phyloP scores from a whole-genome alignment of 306 rosid species.

The Malus fusca region DNA sequence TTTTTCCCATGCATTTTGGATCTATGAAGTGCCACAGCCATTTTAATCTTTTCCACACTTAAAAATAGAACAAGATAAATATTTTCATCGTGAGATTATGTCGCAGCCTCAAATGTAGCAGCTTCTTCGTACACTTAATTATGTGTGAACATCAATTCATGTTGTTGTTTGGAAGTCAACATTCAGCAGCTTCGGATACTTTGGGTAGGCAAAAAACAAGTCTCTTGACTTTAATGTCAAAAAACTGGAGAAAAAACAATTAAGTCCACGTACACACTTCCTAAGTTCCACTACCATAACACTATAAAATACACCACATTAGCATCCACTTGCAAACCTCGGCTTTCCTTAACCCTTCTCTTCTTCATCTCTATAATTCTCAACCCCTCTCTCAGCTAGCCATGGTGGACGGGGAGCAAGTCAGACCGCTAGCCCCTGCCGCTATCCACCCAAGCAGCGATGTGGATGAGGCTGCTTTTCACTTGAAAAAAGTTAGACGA shows the following conservation, averaged over 20 bases:
- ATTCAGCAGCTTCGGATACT: slow-evolving; percentile 13
- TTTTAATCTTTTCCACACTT: background rate
- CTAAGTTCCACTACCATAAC: background rate
- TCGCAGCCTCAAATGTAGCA: background rate
- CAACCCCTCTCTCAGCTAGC: background rate
- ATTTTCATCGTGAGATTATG: too few species aligned
- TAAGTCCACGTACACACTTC: background rate
- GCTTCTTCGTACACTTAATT: background rate
- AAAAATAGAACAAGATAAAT: too few species aligned
- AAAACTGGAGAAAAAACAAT: background rate
- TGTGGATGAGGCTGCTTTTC: background rate
- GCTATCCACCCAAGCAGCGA: slow-evolving; percentile 11
- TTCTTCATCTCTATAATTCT: background rate
- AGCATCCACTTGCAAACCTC: background rate
- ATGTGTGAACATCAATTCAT: background rate
- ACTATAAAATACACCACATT: background rate
- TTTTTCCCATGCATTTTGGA: background rate
- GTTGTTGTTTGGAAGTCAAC: slow-evolving; percentile 6
- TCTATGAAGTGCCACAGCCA: background rate
- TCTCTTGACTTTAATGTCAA: background rate
- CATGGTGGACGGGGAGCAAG: slow-evolving; percentile 46
- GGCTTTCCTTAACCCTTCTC: background rate
- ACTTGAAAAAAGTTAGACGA: background rate
- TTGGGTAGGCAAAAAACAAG: background rate
- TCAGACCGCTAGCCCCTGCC: slow-evolving; percentile 36